A percentile compares a stretch with the other conserved stretches of the same genome.
Evolutionary conservation across 495 filamentous ascomycete genomes (phyloP).

Genomic region (Penicillium bialowiezense): DNA sequence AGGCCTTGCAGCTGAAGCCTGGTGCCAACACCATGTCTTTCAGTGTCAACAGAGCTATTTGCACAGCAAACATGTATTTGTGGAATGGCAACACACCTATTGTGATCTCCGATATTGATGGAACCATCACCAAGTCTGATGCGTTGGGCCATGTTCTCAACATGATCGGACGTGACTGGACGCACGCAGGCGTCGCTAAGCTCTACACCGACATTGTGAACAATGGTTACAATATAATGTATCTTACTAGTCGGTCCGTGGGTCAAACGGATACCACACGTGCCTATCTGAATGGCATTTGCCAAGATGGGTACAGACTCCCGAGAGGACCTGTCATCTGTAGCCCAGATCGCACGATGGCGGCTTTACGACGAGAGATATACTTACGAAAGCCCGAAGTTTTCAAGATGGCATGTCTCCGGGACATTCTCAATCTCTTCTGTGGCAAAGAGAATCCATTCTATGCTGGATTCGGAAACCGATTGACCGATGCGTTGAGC

Average conservation of each 20-base stretch:
- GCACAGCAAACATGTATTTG: conserved; percentile 85
- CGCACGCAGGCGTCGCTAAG: conserved; percentile 93
- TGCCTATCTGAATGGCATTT: conserved; percentile 84
- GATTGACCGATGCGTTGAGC: conserved; percentile 91
- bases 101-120: conserved; percentile 98
- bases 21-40: conserved; percentile 93
- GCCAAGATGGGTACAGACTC: conserved; percentile 80
- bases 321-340: conserved; percentile 92
- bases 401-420: conserved; percentile 98
- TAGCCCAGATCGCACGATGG: conserved; percentile 92
- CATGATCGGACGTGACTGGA: conserved; percentile 98
- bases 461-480: conserved; percentile 96
- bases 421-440: conserved; percentile 89
- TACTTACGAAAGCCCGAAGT: conserved; percentile 96
- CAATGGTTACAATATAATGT: conserved; percentile 99
- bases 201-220: conserved; percentile 92
- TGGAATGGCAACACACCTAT: conserved; percentile 89
- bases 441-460: conserved; percentile 78
- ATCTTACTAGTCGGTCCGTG: conserved; percentile 90
- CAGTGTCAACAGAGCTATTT: conserved; percentile 90
- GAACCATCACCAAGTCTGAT: conserved; percentile 98
- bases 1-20: conserved; percentile 75
- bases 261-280: conserved; percentile 91
- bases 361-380: conserved; percentile 89
- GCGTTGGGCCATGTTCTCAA: conserved; percentile 96